phyloP scores from a whole-genome alignment of 2,329 filamentous ascomycete genomes.

The Albifimbria verrucaria region DNA sequence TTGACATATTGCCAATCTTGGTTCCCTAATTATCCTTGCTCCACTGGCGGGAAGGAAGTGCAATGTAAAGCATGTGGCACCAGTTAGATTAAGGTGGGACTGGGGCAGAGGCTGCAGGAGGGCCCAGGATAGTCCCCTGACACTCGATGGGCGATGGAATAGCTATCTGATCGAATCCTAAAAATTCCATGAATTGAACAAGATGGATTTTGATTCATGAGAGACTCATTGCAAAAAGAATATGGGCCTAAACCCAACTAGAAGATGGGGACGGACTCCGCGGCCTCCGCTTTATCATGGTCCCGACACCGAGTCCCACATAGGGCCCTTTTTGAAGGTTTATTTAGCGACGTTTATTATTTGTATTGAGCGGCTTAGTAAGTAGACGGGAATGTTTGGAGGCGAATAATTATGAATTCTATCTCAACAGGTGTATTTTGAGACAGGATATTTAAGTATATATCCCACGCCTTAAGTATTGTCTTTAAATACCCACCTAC shows the following conservation, averaged over 20 bases:
- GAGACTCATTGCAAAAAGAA: background rate
- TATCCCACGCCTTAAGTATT: too few relatives aligned
- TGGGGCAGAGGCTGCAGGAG: background rate
- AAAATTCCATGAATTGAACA: background rate
- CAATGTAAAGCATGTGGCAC: background rate
- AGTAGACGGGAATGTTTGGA: too few relatives aligned
- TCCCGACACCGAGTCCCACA: background rate
- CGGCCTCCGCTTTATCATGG: background rate
- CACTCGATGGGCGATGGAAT: background rate
- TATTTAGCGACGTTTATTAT: background rate
- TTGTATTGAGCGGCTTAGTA: too few relatives aligned
- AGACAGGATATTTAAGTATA: too few relatives aligned
- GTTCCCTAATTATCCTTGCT: background rate
- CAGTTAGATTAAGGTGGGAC: background rate
- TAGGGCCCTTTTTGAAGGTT: background rate
- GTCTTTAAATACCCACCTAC: too few relatives aligned
- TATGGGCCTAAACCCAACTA: background rate
- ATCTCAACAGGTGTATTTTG: too few relatives aligned
- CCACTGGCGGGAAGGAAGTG: background rate
- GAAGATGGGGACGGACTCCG: background rate
- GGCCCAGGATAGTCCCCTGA: background rate
- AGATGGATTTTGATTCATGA: background rate
- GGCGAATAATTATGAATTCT: too few relatives aligned
- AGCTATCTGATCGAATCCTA: background rate
- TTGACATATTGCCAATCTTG: background rate